Evolutionary conservation across 345 rosid genomes (phyloP).

Genomic region (Eucalyptus grandis): DNA sequence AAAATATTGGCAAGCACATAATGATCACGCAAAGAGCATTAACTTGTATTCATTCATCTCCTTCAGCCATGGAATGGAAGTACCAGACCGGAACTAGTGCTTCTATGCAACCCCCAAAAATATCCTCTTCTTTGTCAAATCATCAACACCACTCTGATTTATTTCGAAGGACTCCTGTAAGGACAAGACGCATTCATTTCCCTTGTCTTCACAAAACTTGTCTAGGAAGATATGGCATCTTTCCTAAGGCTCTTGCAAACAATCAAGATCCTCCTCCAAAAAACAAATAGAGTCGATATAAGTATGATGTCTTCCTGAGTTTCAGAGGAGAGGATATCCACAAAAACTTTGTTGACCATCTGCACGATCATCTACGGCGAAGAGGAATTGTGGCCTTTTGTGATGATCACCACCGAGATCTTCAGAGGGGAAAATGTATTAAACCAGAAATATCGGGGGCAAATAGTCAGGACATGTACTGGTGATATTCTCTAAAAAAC

Average conservation of each 20-base stretch:
- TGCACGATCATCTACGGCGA: neutral
- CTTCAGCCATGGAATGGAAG: neutral
- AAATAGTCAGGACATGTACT: neutral
- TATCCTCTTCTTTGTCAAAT: neutral
- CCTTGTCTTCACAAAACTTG: too few species aligned
- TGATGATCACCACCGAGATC: neutral
- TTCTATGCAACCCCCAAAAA: neutral
- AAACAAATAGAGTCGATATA: neutral
- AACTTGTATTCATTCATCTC: neutral
- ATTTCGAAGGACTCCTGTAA: too few species aligned
- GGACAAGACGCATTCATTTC: too few species aligned
- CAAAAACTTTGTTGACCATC: neutral
- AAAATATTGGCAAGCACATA: too few species aligned
- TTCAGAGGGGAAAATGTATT: neutral
- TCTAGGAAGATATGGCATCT: neutral
- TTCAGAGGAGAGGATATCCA: constrained; percentile 3
- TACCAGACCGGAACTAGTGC: neutral
- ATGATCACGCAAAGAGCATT: neutral
- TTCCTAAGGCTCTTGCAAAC: neutral
- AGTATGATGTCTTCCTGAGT: constrained; percentile 7
- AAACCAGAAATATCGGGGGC: neutral
- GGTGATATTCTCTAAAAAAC: too few species aligned
- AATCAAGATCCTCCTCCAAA: neutral
- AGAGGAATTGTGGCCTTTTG: neutral
- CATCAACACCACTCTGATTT: neutral